These are phyloP conservation scores for Plasmodium ovale DNA, from an alignment of 169 alveolate genomes.

Conservation along the genomic window DNA sequence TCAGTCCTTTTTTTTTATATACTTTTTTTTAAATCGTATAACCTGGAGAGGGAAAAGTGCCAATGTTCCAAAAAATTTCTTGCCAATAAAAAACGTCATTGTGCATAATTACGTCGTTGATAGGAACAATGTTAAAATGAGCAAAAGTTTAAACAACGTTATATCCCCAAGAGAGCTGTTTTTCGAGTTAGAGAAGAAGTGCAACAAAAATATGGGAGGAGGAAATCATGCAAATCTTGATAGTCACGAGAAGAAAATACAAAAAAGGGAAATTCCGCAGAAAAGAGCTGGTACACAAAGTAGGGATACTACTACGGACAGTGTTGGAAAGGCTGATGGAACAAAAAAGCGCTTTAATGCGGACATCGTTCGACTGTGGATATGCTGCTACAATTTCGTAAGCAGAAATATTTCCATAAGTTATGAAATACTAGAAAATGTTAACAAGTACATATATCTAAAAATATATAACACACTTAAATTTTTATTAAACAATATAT, in stretches of 20 bases:
- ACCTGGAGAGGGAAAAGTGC: not conserved
- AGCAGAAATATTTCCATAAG: conserved; percentile 39
- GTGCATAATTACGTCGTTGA: conserved; percentile 96
- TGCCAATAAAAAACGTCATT: conserved; percentile 92
- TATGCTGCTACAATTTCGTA: conserved; percentile 61
- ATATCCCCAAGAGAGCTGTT: conserved; percentile 92
- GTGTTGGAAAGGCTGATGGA: not conserved
- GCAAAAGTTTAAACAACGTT: conserved; percentile 95
- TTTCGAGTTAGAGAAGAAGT: no score
- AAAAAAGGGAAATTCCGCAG: not conserved
- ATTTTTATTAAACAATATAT: conserved; percentile 52
- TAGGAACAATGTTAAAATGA: conserved; percentile 94
- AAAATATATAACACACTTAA: conserved; percentile 67
- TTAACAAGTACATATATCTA: conserved; percentile 49
- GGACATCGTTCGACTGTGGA: conserved; percentile 68
- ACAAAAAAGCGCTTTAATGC: conserved; percentile 43
- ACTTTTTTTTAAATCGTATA: conserved; percentile 51
- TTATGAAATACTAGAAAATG: conserved; percentile 41
- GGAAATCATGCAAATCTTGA: not conserved
- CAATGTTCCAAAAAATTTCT: conserved; percentile 23
- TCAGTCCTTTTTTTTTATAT: conserved; percentile 84
- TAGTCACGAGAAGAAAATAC: not conserved
- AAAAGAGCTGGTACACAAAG: not conserved
- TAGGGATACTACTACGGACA: not conserved
- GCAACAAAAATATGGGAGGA: no score